Percentiles rank a stretch among this genome's conserved stretches.
Conservation (phyloP, 352 stramenopile genomes). For the Phytophthora citrophthora region DNA sequence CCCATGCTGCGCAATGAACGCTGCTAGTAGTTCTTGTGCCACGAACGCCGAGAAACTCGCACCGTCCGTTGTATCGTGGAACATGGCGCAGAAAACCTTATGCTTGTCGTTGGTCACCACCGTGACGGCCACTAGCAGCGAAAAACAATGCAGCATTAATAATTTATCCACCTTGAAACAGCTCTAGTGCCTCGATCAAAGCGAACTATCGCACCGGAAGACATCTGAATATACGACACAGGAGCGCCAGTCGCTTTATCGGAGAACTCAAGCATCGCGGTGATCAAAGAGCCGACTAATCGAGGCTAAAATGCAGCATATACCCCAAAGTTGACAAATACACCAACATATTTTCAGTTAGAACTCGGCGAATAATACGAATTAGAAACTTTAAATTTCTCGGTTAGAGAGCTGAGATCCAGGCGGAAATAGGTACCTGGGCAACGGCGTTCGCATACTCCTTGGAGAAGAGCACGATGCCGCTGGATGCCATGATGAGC, state of each 20-base stretch:
- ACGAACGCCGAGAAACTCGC: slow-evolving; percentile 87
- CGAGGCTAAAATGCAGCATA: slow-evolving; percentile 60
- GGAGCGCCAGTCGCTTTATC: slow-evolving; percentile 88
- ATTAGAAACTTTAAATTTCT: slow-evolving; percentile 3
- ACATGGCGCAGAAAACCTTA: slow-evolving; percentile 93
- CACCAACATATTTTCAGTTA: slow-evolving; percentile 14
- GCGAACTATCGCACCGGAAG: slow-evolving; percentile 51
- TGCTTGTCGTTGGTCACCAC: slow-evolving; percentile 89
- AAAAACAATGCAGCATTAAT: slow-evolving; percentile 16
- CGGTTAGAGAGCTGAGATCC: slow-evolving; percentile 6
- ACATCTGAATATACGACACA: slow-evolving; percentile 92
- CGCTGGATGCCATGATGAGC: slow-evolving; percentile 92
- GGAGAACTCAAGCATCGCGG: slow-evolving; percentile 93
- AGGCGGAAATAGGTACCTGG: slow-evolving; percentile 48
- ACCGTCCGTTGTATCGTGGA: slow-evolving; percentile 87
- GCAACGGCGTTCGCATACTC: slow-evolving; percentile 90
- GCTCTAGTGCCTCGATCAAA: slow-evolving; percentile 4
- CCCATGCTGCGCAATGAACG: slow-evolving; percentile 83
- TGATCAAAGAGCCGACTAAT: slow-evolving; percentile 91
- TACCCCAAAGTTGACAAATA: background rate
- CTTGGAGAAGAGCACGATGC: slow-evolving; percentile 94
- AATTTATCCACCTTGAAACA: background rate
- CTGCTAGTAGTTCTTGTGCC: slow-evolving; percentile 85
- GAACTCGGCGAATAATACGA: slow-evolving; percentile 12
- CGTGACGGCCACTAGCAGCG: slow-evolving; percentile 78